Base-by-base conservation (phyloP, 192 early-diverging fungal species). In the Coemansia sp. region DNA sequence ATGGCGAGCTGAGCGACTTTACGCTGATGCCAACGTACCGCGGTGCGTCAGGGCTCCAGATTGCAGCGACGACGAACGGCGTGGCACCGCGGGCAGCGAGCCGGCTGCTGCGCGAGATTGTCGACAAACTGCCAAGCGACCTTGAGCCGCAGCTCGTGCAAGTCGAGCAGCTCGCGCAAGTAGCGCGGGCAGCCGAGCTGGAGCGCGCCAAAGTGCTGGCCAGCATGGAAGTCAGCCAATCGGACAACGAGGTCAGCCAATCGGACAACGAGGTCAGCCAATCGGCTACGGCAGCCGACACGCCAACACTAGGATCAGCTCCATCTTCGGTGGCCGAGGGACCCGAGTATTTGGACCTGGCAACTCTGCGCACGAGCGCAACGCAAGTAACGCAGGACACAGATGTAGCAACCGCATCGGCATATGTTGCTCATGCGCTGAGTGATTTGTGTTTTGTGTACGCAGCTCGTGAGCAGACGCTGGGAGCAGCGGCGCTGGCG, bases 401-500 rank as follows among this genome's bases (percentile, higher is more conserved):
- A 10, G 75, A 86, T 39, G 90, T 82, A 18, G 85, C 89, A 67
- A 83, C 84, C 14, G 93, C 89, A 4, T 78, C 87, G 1, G 81
- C 87, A 16, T 88, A 91, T 64, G 81, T 94, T 14, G 88, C 91
- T 6, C 92, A 93, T 68, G 84, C 83, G 23, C 82, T 97, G 8
- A 89, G 87, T 72, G 88, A 92, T 64, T 73, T 93, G 53, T 81
- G 88, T 45, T 97, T 93, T 81, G 85, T 95, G 61, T 97, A 94
- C 76, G 85, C 92, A 23, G 88, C 88, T 7, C 76, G 83, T 27
- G 81, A 80, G 20, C 74, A 88, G 43, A 73, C 65, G 3, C 69
- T 89, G 45, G 93, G 93, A 53, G 68, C 88, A 37, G 74, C 77
- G 4, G 69, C 88, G 14, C 71, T 85, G 39, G 74, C 81, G 13